phyloP scores from a whole-genome alignment of 2,329 filamentous ascomycete species.

The Penicillium griseofulvum region DNA sequence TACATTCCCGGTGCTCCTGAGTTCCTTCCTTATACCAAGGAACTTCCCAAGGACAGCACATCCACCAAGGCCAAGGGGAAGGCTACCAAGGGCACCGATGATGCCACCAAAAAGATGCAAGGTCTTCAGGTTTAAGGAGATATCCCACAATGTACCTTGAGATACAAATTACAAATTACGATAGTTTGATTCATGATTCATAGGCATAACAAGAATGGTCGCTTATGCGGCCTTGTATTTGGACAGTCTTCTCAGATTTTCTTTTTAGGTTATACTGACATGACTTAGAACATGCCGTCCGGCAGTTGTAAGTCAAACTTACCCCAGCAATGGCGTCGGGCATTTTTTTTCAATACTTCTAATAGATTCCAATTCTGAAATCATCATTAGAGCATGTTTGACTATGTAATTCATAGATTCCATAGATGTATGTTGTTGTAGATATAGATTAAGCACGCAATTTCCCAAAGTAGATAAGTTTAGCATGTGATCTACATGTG shows the following conservation, averaged over 20 bases:
- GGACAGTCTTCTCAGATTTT: too few species aligned
- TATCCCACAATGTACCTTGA: not conserved
- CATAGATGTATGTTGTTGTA: too few species aligned
- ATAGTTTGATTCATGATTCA: not conserved
- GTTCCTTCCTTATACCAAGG: slow-evolving; percentile 84
- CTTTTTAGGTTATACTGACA: too few species aligned
- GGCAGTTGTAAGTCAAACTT: too few species aligned
- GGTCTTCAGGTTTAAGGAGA: slow-evolving; percentile 38
- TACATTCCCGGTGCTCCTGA: slow-evolving; percentile 88
- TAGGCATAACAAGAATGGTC: not conserved
- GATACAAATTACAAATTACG: not conserved
- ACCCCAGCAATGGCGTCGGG: too few species aligned
- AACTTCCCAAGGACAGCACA: slow-evolving; percentile 73
- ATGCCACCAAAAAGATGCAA: slow-evolving; percentile 42
- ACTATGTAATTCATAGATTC: too few species aligned
- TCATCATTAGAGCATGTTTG: too few species aligned
- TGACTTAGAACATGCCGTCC: too few species aligned
- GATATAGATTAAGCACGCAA: not conserved
- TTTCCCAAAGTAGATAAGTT: slow-evolving; percentile 6
- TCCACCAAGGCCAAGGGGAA: slow-evolving; percentile 56
- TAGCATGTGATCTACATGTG: not conserved
- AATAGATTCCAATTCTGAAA: too few species aligned
- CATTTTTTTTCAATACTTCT: too few species aligned
- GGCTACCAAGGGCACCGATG: slow-evolving; percentile 28
- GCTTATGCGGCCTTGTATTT: not conserved